These are phyloP conservation scores for Rosa persica DNA, from an alignment of 306 rosid species.

Conservation along the genomic window DNA sequence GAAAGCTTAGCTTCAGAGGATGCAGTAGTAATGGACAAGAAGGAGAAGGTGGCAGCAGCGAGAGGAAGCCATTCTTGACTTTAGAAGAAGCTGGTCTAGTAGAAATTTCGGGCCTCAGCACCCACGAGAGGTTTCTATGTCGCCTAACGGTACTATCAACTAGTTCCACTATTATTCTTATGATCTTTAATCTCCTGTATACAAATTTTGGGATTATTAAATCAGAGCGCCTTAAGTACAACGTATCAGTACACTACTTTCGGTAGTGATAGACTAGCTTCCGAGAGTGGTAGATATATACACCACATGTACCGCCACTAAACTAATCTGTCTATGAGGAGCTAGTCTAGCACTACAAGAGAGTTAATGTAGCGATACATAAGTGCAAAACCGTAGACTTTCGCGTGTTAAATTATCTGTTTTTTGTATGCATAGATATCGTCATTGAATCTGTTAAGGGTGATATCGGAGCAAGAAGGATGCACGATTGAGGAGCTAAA, in stretches of 20 bases:
- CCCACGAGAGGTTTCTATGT: constrained; percentile 86
- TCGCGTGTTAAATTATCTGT: not conserved
- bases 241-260: not conserved
- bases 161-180: not conserved
- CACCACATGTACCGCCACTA: not conserved
- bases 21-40: constrained; percentile 31
- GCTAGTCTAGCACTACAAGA: not conserved
- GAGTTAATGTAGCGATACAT: not conserved
- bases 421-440: constrained; percentile 54
- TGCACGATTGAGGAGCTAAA: constrained; percentile 78
- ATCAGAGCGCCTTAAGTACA: not conserved
- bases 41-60: constrained; percentile 26
- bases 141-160: constrained; percentile 63
- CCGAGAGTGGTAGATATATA: not conserved
- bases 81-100: constrained; percentile 91
- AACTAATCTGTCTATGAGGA: not conserved
- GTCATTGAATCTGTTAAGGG: constrained; percentile 69
- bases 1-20: constrained; percentile 22
- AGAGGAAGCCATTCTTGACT: constrained; percentile 59
- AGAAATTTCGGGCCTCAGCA: constrained; percentile 72
- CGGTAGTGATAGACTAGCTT: not conserved
- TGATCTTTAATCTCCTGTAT: not conserved
- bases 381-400: not conserved
- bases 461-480: constrained; percentile 90
- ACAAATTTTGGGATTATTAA: not conserved